Base-by-base conservation (phyloP, 2,329 filamentous ascomycete genomes). In the Aspergillus versicolor region DNA sequence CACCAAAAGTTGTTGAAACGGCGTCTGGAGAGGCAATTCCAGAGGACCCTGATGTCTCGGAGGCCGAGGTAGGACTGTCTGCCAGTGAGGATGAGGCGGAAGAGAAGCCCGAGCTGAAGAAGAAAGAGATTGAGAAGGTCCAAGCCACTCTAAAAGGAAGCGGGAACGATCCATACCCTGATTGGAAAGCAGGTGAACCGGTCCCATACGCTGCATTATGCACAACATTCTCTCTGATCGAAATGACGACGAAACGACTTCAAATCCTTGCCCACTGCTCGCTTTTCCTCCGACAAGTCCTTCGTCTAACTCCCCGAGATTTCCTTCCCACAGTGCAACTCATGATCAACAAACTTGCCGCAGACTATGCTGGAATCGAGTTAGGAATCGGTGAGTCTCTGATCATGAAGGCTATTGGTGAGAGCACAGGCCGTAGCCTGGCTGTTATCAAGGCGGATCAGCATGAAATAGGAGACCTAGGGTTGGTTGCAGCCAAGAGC, bases 391-490 rank as follows among this genome's bases (percentile, higher is more conserved):
- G 94, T 56, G 94, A 99, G 76, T 97, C 93, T 0, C 77, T 99
- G 27, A 97, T 99, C 67, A 97, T 97, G 92, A 99, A 97, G 74
- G 91, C 94, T 5, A 96, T 99, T 68, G 93, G 93, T 11, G 93
- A 97, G 77, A 89, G 88, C 30, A 99, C 94, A 0, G 94, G 94
- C 9, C 87, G 94, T 59, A 96, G 87, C 67, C 76, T 97, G 46
- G 83, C 88, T 38, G 87, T 96, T 52, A 96, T 99, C 80, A 97
- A 97, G 77, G 86, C 89, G 48, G 92, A 97, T 66, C 94, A 99
- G 70, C 92, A 94, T 68, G 92, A 97, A 67, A 96, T 97, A 74
- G 94, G 94, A 53, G 94, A 99, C 73, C 82, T 99, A 11, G 94
- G 94, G 11, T 80, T 97, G 34, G 93, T 99, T 1, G 94, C 94